Evolutionary conservation across 371 early-diverging fungal genomes (phyloP), one percentile per base, ranked within the genome.

Genomic region (Rhizopus arrhizus): DNA sequence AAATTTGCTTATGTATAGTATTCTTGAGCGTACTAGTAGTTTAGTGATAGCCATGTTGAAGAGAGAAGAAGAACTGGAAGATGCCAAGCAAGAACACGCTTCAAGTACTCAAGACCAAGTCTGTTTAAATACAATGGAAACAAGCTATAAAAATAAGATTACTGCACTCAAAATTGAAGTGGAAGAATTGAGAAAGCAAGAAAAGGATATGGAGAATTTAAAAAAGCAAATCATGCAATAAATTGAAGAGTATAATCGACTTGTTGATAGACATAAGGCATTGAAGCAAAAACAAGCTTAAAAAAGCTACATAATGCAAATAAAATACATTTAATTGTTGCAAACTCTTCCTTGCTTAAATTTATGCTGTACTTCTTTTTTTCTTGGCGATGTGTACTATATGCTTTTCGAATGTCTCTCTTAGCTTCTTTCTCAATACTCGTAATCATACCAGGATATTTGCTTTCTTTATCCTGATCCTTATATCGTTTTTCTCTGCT

Each of bases 201-300:
- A 81, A 38, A 64, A 70, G 31, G 91, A 93, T 43, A 74, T 85
- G 59, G 91, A 89, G 42, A 85, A 81, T 11, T 72, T 95, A 58
- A 91, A 91, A 75, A 88, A 89, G 66, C 92, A 93, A 69, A 88
- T 87, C 8, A 76, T 75, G 55, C 84, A 88, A 55, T 86, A 85
- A 63, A 65, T 85, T 40, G 71, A 75, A 5, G 92, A 92, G 68
- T 95, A 91, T 69, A 77, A 88, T 76, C 85, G 87, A 50, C 68
- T 95, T 58, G 83, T 90, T 9, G 91, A 91, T 57, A 78, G 84
- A 54, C 85, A 83, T 59, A 35, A 41, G 8, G 43, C 59, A 33
- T 47, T 56, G 11, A 16, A 47, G 29, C 47, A 28, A 47, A 47
- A 47, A 15, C 29, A 47, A 47, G 16, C 47, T 47, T 28, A 47